Base-by-base conservation (phyloP, 257 asterid species). In the Solanum sejunctum region DNA sequence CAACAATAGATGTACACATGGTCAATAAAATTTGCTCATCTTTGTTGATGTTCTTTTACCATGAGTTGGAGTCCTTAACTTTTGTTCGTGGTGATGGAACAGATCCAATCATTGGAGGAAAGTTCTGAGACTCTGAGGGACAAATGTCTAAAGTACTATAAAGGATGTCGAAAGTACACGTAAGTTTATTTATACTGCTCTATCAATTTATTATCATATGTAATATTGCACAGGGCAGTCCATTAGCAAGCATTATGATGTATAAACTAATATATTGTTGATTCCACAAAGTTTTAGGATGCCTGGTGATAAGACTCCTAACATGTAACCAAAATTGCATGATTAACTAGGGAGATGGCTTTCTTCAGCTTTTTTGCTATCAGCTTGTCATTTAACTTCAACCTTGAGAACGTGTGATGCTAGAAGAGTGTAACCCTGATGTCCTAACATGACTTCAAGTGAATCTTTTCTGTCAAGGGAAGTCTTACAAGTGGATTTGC, bases 71-170 rank as follows among this genome's bases (percentile, higher is more conserved):
- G 85, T 87, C 80, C 80, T 57, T 85, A 84, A 73, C 61, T 61
- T 85, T 80, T 89, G 60, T 80, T 87, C 86, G 82, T 90, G 88
- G 78, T 84, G 72, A 86, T 85, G 69, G 87, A 73, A 89, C 97
- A 96, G 99, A 91, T 96, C 90, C 99, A 95, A 80, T 86, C 91
- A 88, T 86, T 95, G 97, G 99, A 96, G 91, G 99, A 96, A 88
- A 91, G 88, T 88, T 97, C 97, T 26, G 99, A 96, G 85, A 88
- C 87, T 78, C 75, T 96, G 87, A 91, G 97, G 85, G 98, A 95
- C 61, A 92, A 94, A 89, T 91, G 98, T 78, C 88, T 93, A 80
- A 96, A 95, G 91, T 94, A 95, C 87, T 95, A 92, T 88, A 95
- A 96, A 94, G 98, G 98, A 84, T 93, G 95, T 87, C 94, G 97